Base-by-base conservation (phyloP, 1,284 basidiomycete genomes). In the Mrakiaceae sp. region DNA sequence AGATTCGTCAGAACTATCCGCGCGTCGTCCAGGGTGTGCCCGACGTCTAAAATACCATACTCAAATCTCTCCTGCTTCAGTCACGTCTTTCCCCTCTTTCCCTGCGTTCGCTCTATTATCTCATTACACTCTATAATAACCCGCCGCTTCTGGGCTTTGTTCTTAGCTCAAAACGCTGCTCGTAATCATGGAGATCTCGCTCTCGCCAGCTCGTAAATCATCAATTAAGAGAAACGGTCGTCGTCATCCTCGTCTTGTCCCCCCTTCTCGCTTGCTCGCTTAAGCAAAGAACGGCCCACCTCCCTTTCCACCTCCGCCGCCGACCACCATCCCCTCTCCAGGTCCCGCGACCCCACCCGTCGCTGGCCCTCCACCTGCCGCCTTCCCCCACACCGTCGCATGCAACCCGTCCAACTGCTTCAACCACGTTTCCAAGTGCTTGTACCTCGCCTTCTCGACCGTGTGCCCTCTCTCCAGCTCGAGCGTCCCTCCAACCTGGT, bases 401-500 rank as follows among this genome's bases (percentile, higher is more conserved):
- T 51, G 58, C 50, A 69, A 64, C 46, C 47, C 42, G 4, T 49
- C 53, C 11, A 68, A 60, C 48, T 64, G 60, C 12, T 44, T 50
- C 3, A 66, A 68, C 68, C 69, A 69, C 4, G 60, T 12, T n/a
- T 58, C 53, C 44, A 69, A 67, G 57, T 62, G 66, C 58, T 59
- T 62, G 61, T 69, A 70, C 42, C 67, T 61, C 4, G 68, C 64
- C 39, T 64, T 58, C 49, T 57, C 57, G 39, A 55, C 65, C 12
- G 61, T 46, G 47, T 48, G 63, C 89, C 90, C 86, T 72, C 84
- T 80, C 71, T 96, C 90, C 40, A 98, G 81, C 71, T 98, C 90
- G 12, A 99, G 81, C 62, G 88, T 82, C 79, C 93, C 92, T 27
- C 88, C 85, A 48, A 96, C 91, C 77, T 98, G 93, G 75, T 99